A percentile compares a stretch with the other conserved stretches of the same genome.
Conservation (phyloP, 208 protist genomes). For the Herpetomonas tarakana region DNA sequence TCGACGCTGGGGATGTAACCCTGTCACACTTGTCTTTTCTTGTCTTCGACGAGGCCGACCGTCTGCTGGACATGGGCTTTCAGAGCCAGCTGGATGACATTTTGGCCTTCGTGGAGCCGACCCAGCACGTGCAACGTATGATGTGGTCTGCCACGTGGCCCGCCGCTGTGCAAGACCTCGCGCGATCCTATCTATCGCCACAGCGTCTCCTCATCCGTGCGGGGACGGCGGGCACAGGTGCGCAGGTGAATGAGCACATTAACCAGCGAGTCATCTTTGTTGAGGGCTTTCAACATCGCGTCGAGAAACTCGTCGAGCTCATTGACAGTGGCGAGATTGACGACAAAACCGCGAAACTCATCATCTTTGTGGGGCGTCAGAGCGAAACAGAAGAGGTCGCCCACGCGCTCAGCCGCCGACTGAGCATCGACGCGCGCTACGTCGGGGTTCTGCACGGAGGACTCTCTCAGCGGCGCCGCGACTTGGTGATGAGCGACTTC, state of each 20-base stretch:
- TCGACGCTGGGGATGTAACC: slow-evolving; percentile 88
- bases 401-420: slow-evolving; percentile 46
- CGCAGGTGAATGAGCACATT: slow-evolving; percentile 86
- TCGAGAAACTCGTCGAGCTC: slow-evolving; percentile 59
- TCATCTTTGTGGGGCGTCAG: slow-evolving; percentile 93
- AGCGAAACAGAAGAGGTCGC: slow-evolving; percentile 76
- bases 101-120: slow-evolving; percentile 68
- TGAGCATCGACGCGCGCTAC: slow-evolving; percentile 69
- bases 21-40: slow-evolving; percentile 92
- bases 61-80: slow-evolving; percentile 94
- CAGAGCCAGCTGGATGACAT: slow-evolving; percentile 94
- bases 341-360: slow-evolving; percentile 81
- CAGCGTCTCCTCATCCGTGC: slow-evolving; percentile 84
- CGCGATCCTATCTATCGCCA: slow-evolving; percentile 78
- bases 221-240: slow-evolving; percentile 76
- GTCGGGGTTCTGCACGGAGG: slow-evolving; percentile 94
- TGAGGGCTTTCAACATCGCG: slow-evolving; percentile 47
- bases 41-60: slow-evolving; percentile 99
- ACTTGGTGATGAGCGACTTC: slow-evolving; percentile 88
- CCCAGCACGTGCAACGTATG: slow-evolving; percentile 89
- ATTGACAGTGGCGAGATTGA: slow-evolving; percentile 83
- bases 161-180: slow-evolving; percentile 75
- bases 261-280: slow-evolving; percentile 72
- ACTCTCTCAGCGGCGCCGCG: slow-evolving; percentile 87
- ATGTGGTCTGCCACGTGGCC: slow-evolving; percentile 97